Percentiles rank a stretch among this genome's conserved stretches.
Evolutionary conservation across 139 green algal genomes (phyloP).

Genomic region (Auxenochlorella protothecoides): DNA sequence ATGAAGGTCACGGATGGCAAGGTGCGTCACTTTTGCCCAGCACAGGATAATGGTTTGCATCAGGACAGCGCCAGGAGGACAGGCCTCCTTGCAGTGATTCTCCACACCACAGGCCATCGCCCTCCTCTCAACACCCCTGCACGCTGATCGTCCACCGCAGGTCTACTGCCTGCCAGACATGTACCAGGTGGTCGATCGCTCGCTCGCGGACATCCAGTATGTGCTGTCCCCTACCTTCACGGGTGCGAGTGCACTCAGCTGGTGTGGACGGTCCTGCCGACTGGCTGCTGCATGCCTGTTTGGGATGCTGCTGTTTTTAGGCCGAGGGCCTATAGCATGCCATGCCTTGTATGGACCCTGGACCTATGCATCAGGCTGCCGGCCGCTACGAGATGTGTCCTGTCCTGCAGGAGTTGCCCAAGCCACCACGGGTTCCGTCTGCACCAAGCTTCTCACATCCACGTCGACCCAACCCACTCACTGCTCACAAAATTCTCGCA

Average conservation of each 20-base stretch:
- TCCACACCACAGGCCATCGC: too few species aligned
- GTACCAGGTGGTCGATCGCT: constrained; percentile 89
- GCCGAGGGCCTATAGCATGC: neutral
- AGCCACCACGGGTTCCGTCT: neutral
- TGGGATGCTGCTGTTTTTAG: neutral
- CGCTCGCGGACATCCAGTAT: constrained; percentile 83
- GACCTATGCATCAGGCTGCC: too few species aligned
- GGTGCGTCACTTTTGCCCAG: constrained; percentile 17
- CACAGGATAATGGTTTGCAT: too few species aligned
- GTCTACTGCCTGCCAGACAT: constrained; percentile 90
- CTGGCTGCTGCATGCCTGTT: neutral
- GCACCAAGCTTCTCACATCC: neutral
- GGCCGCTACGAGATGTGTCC: too few species aligned
- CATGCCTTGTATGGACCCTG: too few species aligned
- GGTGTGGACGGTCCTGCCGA: neutral
- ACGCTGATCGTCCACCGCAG: neutral
- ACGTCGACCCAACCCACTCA: neutral
- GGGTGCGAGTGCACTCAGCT: constrained; percentile 20
- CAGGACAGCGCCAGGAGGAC: too few species aligned
- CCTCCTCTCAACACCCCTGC: neutral
- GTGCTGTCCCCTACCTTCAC: constrained; percentile 79
- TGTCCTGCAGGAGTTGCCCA: too few species aligned
- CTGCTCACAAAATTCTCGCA: neutral
- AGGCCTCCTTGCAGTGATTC: too few species aligned
- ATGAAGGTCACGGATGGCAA: constrained; percentile 87